These are phyloP conservation scores for Fusarium kyushuense DNA, from an alignment of 2,329 filamentous ascomycete genomes.

Conservation along the genomic window DNA sequence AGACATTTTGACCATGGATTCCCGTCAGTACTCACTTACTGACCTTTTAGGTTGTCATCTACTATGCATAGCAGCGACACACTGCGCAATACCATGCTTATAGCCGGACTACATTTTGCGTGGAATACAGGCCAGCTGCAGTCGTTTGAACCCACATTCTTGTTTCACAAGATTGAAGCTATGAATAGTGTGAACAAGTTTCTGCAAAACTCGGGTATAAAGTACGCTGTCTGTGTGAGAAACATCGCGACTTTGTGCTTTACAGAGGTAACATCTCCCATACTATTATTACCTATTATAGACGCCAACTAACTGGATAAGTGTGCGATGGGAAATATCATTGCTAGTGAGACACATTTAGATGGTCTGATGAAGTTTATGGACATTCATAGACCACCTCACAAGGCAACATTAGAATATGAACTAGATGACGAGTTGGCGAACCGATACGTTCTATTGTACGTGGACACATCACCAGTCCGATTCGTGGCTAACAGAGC, in stretches of 20 bases:
- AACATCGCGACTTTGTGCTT: slow-evolving; percentile 39
- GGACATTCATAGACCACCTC: slow-evolving; percentile 29
- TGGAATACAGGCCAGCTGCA: slow-evolving; percentile 34
- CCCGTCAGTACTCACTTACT: rapidly evolving
- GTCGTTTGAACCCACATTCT: slow-evolving; percentile 33
- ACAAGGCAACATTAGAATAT: not conserved
- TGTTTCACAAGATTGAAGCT: slow-evolving; percentile 41
- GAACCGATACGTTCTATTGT: slow-evolving; percentile 39
- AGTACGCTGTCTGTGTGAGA: slow-evolving; percentile 20
- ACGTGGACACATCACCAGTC: rapidly evolving
- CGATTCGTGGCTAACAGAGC: rapidly evolving
- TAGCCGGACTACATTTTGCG: slow-evolving; percentile 40
- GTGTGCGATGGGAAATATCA: slow-evolving; percentile 38
- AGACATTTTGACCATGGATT: rapidly evolving
- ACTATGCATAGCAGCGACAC: slow-evolving; percentile 20
- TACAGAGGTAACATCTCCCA: slow-evolving; percentile 23
- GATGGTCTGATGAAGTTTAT: slow-evolving; percentile 39
- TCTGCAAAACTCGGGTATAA: not conserved
- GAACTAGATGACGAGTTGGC: slow-evolving; percentile 35
- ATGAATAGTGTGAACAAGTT: slow-evolving; percentile 33
- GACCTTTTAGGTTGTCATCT: slow-evolving; percentile 13
- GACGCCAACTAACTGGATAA: not conserved
- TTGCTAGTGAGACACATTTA: slow-evolving; percentile 34
- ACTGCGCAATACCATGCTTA: slow-evolving; percentile 36
- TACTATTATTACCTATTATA: rapidly evolving